These are phyloP conservation scores for Rhizopogon vesiculosus DNA, from an alignment of 768 basidiomycete genomes.

Conservation along the genomic window DNA sequence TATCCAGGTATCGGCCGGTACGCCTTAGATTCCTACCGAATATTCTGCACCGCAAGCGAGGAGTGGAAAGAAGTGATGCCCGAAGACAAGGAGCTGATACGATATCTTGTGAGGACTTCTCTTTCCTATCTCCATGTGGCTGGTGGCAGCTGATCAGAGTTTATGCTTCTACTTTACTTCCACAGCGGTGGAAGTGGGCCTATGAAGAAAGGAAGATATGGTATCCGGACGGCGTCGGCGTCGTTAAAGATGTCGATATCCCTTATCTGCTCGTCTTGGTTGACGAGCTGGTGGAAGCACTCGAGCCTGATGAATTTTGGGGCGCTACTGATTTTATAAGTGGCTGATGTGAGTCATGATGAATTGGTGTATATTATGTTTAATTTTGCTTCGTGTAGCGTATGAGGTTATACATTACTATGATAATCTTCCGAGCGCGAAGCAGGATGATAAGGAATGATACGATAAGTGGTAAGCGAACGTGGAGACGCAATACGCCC, in stretches of 20 bases:
- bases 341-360: background rate
- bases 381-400: background rate
- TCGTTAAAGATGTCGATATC: slow-evolving; percentile 30
- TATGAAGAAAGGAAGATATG: slow-evolving; percentile 46
- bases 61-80: slow-evolving; percentile 66
- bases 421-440: background rate
- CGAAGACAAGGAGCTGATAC: slow-evolving; percentile 62
- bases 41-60: slow-evolving; percentile 45
- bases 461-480: background rate
- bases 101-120: slow-evolving; percentile 50
- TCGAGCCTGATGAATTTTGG: slow-evolving; percentile 1
- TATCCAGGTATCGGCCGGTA: slow-evolving; percentile 66
- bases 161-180: background rate
- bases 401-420: background rate
- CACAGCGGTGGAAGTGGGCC: slow-evolving; percentile 74
- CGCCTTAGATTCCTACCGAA: slow-evolving; percentile 72
- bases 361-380: background rate
- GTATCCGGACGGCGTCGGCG: slow-evolving; percentile 38
- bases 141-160: background rate
- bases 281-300: slow-evolving; percentile 27
- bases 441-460: background rate
- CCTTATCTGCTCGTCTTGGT: slow-evolving; percentile 37
- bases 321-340: background rate
- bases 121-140: background rate
- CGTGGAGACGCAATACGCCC: background rate